Evolutionary conservation across 768 basidiomycete species (phyloP).

Genomic region (Kwoniella europaea): DNA sequence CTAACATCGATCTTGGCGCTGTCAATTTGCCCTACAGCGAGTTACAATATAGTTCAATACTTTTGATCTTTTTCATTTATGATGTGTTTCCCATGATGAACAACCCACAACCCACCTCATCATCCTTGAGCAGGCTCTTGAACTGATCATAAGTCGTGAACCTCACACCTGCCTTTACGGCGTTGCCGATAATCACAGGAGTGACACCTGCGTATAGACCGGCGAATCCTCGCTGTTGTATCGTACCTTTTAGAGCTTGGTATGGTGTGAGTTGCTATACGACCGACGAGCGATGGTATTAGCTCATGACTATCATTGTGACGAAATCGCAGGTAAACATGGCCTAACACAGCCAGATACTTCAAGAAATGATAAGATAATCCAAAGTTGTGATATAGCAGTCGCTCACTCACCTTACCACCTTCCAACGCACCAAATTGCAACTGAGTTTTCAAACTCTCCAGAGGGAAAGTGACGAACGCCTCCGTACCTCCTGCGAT

Average conservation of each 20-base stretch:
- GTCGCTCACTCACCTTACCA: conserved; percentile 41
- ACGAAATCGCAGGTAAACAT: too few species aligned
- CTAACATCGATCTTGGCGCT: conserved; percentile 80
- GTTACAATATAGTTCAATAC: background rate
- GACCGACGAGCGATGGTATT: too few species aligned
- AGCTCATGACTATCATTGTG: too few species aligned
- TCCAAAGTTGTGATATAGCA: too few species aligned
- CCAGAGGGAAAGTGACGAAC: conserved; percentile 78
- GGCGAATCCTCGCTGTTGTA: conserved; percentile 72
- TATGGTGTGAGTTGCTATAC: conserved; percentile 69
- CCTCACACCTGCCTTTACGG: conserved; percentile 91
- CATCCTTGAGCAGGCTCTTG: conserved; percentile 79
- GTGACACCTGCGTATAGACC: conserved; percentile 94
- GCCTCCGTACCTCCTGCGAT: conserved; percentile 93
- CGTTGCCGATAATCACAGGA: conserved; percentile 88
- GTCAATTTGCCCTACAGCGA: conserved; percentile 80
- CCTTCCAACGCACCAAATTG: conserved; percentile 69
- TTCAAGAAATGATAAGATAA: too few species aligned
- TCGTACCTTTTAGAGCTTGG: conserved; percentile 73
- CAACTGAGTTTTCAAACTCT: conserved; percentile 90
- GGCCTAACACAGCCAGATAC: too few species aligned
- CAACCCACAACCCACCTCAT: conserved; percentile 66
- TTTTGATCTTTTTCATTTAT: too few species aligned
- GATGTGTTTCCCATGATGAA: too few species aligned
- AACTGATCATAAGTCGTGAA: conserved; percentile 95